A percentile compares a stretch with the other conserved stretches of the same genome.
Conservation (phyloP, 2,329 filamentous ascomycete species). For the Ascochyta lentis region DNA sequence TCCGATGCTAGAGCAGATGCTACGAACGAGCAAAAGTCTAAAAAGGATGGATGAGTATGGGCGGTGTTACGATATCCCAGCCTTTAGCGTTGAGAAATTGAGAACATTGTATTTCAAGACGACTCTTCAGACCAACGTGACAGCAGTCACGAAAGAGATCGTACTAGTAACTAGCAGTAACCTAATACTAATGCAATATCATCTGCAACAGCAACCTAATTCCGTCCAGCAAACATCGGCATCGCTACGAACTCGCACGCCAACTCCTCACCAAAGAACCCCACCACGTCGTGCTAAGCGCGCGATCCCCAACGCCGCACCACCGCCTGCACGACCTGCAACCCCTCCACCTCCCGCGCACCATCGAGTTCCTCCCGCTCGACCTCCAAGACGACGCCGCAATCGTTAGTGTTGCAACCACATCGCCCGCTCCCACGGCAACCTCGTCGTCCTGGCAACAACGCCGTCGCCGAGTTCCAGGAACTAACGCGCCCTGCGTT, state of each 20-base stretch:
- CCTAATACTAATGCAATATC: too few relatives aligned
- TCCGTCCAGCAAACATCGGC: slow-evolving; percentile 48
- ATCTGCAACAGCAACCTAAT: too few relatives aligned
- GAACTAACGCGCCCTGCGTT: slow-evolving; percentile 34
- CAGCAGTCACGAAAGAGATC: too few relatives aligned
- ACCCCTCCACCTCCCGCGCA: slow-evolving; percentile 35
- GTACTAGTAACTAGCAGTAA: too few relatives aligned
- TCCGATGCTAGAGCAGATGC: too few relatives aligned
- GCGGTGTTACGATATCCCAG: too few relatives aligned
- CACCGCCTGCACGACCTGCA: slow-evolving; percentile 35
- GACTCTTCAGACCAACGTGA: too few relatives aligned
- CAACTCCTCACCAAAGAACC: slow-evolving; percentile 45
- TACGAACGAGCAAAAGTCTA: too few relatives aligned
- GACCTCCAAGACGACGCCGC: slow-evolving; percentile 54
- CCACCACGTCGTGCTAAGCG: slow-evolving; percentile 41
- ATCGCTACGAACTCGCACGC: slow-evolving; percentile 55
- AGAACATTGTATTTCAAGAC: too few relatives aligned
- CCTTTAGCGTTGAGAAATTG: too few relatives aligned
- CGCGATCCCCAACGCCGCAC: slow-evolving; percentile 35
- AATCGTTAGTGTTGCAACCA: slow-evolving; percentile 47
- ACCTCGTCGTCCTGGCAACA: slow-evolving; percentile 50
- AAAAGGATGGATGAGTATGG: too few relatives aligned
- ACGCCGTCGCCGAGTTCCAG: slow-evolving; percentile 34
- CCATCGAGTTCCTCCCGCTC: slow-evolving; percentile 50
- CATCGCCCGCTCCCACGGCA: slow-evolving; percentile 40